A percentile compares a stretch with the other conserved stretches of the same genome.
These are phyloP conservation scores for Colletotrichum eremochloae DNA, from an alignment of 2,329 filamentous ascomycete species.

Conservation along the genomic window DNA sequence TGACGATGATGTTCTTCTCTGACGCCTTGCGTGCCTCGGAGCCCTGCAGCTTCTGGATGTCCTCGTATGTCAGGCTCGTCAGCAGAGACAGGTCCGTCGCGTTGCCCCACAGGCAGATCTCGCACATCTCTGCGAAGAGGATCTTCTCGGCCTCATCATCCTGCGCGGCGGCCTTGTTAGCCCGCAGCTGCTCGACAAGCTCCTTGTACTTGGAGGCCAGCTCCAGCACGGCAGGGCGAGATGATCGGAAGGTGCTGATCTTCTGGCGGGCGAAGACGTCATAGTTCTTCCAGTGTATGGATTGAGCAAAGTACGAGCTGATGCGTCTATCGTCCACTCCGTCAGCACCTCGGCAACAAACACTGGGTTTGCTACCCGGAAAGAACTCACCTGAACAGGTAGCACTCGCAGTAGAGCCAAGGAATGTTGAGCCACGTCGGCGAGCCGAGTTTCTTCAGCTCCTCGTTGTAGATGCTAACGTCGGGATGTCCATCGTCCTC, in stretches of 20 bases:
- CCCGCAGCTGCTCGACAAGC: slow-evolving; percentile 75
- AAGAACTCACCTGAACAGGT: slow-evolving; percentile 80
- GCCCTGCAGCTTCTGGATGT: slow-evolving; percentile 96
- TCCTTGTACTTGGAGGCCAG: slow-evolving; percentile 84
- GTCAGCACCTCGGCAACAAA: slow-evolving; percentile 25
- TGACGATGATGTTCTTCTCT: slow-evolving; percentile 92
- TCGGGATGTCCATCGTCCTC: slow-evolving; percentile 82
- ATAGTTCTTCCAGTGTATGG: slow-evolving; percentile 87
- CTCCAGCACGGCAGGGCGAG: slow-evolving; percentile 86
- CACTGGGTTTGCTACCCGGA: not conserved
- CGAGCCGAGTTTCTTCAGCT: slow-evolving; percentile 79
- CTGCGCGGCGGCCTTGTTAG: slow-evolving; percentile 63
- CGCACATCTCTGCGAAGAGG: slow-evolving; percentile 92
- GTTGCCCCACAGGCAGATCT: slow-evolving; percentile 98
- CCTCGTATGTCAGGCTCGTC: slow-evolving; percentile 91
- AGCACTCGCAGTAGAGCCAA: slow-evolving; percentile 96
- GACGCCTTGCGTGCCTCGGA: slow-evolving; percentile 86
- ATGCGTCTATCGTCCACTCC: slow-evolving; percentile 70
- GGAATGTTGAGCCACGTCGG: slow-evolving; percentile 86
- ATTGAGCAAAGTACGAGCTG: slow-evolving; percentile 80
- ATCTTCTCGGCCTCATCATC: slow-evolving; percentile 79
- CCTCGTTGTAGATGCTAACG: slow-evolving; percentile 85
- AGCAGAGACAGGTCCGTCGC: slow-evolving; percentile 94
- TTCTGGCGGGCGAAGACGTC: slow-evolving; percentile 93
- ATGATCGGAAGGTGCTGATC: slow-evolving; percentile 91